Conservation (phyloP, 306 rosid genomes). For the Leucaena leucocephala region DNA sequence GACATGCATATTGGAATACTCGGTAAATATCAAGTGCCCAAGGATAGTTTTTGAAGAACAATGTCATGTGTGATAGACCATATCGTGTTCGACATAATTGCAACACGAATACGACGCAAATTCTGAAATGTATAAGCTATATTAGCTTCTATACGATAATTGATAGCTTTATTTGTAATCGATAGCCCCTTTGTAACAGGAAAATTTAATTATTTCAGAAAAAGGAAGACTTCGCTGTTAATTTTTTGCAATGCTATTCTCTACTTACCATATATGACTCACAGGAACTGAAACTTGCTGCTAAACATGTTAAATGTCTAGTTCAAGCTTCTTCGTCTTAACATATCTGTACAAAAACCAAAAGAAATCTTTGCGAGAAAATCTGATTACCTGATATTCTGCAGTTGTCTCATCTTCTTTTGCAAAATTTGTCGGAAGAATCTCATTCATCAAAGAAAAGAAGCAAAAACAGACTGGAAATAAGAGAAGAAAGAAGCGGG, state of each 20-base stretch:
- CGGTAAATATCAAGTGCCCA: not conserved
- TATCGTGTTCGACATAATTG: not conserved
- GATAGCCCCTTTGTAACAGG: not conserved
- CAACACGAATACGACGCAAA: not conserved
- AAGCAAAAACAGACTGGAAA: not conserved
- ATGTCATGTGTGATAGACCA: not conserved
- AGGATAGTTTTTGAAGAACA: not conserved
- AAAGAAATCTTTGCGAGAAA: not conserved
- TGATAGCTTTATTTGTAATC: not conserved
- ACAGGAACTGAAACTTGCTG: not conserved
- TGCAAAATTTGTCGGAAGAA: constrained; percentile 10
- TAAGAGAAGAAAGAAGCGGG: not conserved
- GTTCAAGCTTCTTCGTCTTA: not conserved
- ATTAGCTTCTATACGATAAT: too few species aligned
- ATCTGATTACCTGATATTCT: not conserved
- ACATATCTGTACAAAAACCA: not conserved
- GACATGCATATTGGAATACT: not conserved
- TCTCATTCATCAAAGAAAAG: constrained; percentile 20
- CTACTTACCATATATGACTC: not conserved
- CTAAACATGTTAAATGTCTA: not conserved
- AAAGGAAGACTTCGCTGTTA: not conserved
- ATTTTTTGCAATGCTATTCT: constrained; percentile 32
- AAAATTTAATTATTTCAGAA: not conserved
- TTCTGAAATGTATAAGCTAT: not conserved
- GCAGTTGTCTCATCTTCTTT: constrained; percentile 11